Conservation (phyloP, 169 alveolate genomes). For the Plasmodium berghei region DNA sequence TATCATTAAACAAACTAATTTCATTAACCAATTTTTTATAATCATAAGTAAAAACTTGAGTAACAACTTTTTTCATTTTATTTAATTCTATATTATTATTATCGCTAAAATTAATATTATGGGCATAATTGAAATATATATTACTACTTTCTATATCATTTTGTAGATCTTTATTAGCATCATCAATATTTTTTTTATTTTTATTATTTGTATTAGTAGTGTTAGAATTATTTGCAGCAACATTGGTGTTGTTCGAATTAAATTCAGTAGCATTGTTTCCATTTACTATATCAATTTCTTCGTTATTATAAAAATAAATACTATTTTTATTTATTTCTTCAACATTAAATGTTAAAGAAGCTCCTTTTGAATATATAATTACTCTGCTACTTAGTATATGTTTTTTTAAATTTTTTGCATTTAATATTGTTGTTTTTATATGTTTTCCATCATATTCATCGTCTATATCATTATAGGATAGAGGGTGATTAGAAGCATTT, state of each 20-base stretch:
- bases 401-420: constrained; percentile 45
- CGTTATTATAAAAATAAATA: constrained; percentile 50
- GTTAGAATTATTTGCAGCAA: neutral
- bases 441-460: constrained; percentile 6
- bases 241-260: neutral
- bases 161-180: constrained; percentile 19
- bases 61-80: constrained; percentile 39
- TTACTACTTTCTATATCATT: constrained; percentile 26
- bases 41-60: constrained; percentile 49
- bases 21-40: constrained; percentile 33
- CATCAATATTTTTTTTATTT: constrained; percentile 28
- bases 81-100: neutral
- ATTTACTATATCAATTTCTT: neutral
- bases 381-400: constrained; percentile 57
- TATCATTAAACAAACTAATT: constrained; percentile 27
- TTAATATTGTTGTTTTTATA: constrained; percentile 45
- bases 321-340: constrained; percentile 64
- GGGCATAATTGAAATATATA: constrained; percentile 52
- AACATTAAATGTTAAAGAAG: constrained; percentile 38
- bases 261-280: neutral
- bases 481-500: neutral
- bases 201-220: neutral
- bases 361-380: constrained; percentile 56
- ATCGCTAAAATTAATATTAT: constrained; percentile 62
- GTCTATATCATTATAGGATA: neutral